Conservation (phyloP, 169 alveolate species). For the Eimeria sp. region DNA sequence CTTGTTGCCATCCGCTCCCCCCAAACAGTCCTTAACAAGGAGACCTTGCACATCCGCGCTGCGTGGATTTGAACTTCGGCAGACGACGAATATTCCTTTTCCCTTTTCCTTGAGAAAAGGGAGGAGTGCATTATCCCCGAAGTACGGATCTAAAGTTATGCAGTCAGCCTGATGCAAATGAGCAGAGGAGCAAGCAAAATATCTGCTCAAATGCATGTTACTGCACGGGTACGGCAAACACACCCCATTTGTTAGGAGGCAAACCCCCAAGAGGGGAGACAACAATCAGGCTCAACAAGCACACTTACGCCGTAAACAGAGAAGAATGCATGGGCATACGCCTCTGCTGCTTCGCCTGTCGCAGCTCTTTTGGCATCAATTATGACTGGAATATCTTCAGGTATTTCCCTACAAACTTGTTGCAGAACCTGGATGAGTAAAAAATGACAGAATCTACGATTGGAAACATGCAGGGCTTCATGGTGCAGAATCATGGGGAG, state of each 20-base stretch:
- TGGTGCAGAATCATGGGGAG: neutral
- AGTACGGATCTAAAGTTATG: conserved; percentile 86
- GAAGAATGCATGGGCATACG: conserved; percentile 79
- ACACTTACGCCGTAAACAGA: conserved; percentile 68
- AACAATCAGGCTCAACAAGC: neutral
- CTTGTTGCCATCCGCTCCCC: conserved; percentile 3
- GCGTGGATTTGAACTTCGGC: conserved; percentile 87
- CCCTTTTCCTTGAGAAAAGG: conserved; percentile 83
- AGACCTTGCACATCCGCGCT: conserved; percentile 85
- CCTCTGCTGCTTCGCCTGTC: conserved; percentile 86
- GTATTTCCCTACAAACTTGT: conserved; percentile 77
- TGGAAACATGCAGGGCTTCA: neutral
- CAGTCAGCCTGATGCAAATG: conserved; percentile 75
- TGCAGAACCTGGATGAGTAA: conserved; percentile 79
- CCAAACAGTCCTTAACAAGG: neutral
- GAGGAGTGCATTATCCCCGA: conserved; percentile 86
- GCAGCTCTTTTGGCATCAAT: conserved; percentile 88
- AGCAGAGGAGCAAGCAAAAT: neutral
- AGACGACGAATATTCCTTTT: conserved; percentile 86
- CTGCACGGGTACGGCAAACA: neutral
- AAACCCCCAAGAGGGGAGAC: neutral
- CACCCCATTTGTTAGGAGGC: neutral
- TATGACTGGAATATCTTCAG: conserved; percentile 85
- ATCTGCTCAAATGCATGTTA: neutral
- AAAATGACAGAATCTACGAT: neutral